phyloP scores from a whole-genome alignment of 75 land plant genomes.

The Larix kaempferi region DNA sequence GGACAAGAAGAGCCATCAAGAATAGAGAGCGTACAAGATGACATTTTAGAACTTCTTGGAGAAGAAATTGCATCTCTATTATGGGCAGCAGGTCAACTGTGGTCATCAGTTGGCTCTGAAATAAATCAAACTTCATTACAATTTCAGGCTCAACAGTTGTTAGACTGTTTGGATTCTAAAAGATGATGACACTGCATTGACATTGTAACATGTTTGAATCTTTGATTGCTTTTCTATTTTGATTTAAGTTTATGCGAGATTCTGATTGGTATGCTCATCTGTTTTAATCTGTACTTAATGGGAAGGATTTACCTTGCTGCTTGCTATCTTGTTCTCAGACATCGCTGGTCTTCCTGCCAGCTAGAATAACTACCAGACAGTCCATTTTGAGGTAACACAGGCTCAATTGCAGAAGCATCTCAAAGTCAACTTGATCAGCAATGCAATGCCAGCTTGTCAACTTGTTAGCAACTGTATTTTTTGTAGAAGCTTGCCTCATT shows the following conservation, averaged over 20 bases:
- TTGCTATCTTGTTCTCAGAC: not conserved
- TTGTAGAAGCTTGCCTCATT: not conserved
- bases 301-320: not conserved
- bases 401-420: not conserved
- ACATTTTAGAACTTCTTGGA: constrained; percentile 8
- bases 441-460: not conserved
- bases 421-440: not conserved
- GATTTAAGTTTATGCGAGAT: not conserved
- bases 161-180: constrained; percentile 5
- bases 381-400: not conserved
- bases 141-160: constrained; percentile 6
- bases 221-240: not conserved
- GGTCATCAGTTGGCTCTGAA: constrained; percentile 6
- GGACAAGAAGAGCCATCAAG: not conserved
- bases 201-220: not conserved
- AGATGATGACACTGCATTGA: not conserved
- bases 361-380: not conserved
- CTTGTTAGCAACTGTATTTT: not conserved
- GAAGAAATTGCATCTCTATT: constrained; percentile 10
- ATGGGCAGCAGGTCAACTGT: constrained; percentile 8
- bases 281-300: not conserved
- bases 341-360: not conserved
- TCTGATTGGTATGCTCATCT: not conserved
- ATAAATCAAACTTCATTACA: constrained; percentile 6
- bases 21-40: constrained; percentile 8